A percentile compares a stretch with the other conserved stretches of the same genome.
phyloP scores from a whole-genome alignment of 331 rosid species.

The Prunus yedoensis region DNA sequence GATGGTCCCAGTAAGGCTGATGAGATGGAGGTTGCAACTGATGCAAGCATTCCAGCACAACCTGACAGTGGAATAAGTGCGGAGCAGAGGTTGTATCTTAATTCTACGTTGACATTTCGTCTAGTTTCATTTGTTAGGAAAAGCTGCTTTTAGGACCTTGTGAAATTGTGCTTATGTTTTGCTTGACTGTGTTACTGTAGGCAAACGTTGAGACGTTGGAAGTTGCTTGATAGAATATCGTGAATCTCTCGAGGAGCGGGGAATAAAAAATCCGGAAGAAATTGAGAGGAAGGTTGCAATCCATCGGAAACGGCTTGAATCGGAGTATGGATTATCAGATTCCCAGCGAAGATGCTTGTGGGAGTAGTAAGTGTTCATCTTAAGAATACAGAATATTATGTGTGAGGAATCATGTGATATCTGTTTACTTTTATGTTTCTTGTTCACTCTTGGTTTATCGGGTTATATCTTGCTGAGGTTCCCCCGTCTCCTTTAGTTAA shows the following conservation, averaged over 20 bases:
- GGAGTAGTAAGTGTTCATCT: slow-evolving; percentile 63
- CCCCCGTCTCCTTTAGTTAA: not conserved
- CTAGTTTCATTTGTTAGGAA: not conserved
- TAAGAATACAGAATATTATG: not conserved
- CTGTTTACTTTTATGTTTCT: not conserved
- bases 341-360: slow-evolving; percentile 67
- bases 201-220: slow-evolving; percentile 93
- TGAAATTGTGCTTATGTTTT: not conserved
- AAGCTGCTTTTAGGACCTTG: not conserved
- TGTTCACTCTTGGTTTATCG: not conserved
- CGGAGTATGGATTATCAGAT: slow-evolving; percentile 76
- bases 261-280: slow-evolving; percentile 74
- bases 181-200: slow-evolving; percentile 32
- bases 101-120: slow-evolving; percentile 7
- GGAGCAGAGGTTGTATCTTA: slow-evolving; percentile 73
- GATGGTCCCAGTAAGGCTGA: slow-evolving; percentile 63
- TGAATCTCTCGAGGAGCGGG: slow-evolving; percentile 90
- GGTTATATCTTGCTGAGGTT: not conserved
- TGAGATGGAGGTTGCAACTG: slow-evolving; percentile 70
- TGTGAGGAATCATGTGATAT: not conserved
- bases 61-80: slow-evolving; percentile 84
- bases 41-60: slow-evolving; percentile 53
- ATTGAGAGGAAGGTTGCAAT: slow-evolving; percentile 66
- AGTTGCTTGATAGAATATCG: slow-evolving; percentile 94
- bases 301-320: slow-evolving; percentile 67